A percentile compares a stretch with the other conserved stretches of the same genome.
Evolutionary conservation across 1,284 basidiomycete genomes (phyloP).

Genomic region (Pholiota adiposa): DNA sequence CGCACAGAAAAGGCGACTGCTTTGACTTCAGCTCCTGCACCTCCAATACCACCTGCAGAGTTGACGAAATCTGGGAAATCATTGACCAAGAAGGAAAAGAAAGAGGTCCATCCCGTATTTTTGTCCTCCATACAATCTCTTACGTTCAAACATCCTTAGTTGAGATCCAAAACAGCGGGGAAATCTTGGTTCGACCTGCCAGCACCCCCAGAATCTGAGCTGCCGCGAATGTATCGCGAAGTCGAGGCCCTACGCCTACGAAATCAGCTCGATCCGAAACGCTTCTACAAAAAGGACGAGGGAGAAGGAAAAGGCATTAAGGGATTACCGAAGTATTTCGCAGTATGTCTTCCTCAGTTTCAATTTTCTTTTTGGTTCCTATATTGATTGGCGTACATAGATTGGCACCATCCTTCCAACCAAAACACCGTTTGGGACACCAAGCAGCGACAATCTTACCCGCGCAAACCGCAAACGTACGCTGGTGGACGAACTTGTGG

Average conservation of each 20-base stretch:
- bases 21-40: constrained; percentile 49
- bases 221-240: constrained; percentile 87
- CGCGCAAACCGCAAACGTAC: constrained; percentile 75
- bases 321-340: constrained; percentile 88
- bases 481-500: constrained; percentile 88
- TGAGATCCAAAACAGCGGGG: constrained; percentile 79
- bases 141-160: constrained; percentile 40
- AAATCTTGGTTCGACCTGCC: constrained; percentile 93
- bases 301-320: constrained; percentile 87
- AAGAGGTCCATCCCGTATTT: constrained; percentile 51
- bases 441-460: constrained; percentile 72
- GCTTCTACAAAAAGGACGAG: constrained; percentile 88
- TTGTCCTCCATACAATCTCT: background rate
- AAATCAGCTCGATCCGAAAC: constrained; percentile 94
- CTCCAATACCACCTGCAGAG: constrained; percentile 61
- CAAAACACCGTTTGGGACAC: constrained; percentile 74
- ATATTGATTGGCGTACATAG: constrained; percentile 33
- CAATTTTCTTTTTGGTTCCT: constrained; percentile 2
- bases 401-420: constrained; percentile 88
- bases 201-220: constrained; percentile 77
- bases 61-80: constrained; percentile 60
- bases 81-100: constrained; percentile 70
- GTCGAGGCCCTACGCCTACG: constrained; percentile 91
- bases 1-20: constrained; percentile 50
- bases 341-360: constrained; percentile 49